Evolutionary conservation across 768 basidiomycete species (phyloP), one percentile per base, ranked within the genome.

Genomic region (Termitomyces heimii): DNA sequence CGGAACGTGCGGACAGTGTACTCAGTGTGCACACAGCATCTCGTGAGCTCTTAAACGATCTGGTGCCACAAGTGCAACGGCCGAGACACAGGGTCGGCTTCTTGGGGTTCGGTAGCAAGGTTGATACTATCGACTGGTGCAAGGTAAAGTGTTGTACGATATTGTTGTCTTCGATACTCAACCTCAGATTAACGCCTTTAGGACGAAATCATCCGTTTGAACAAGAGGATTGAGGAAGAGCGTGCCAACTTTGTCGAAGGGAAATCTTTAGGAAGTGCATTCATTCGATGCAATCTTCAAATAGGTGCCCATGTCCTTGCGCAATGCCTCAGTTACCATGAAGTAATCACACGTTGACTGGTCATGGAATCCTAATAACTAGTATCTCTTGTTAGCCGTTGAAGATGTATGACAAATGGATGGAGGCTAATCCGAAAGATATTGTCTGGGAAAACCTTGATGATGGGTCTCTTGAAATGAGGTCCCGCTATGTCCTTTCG

Each of bases 301-400:
- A 81, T 89, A 64, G 87, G 85, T 4, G 88, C 88, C 0, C 86
- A 88, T 67, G 81, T 89, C 57, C 78, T 87, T 13, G 77, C 79
- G 0, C 86, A 89, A 67, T 81, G 78, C 58, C 66, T 85, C 29
- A 77, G 77, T 56, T 77, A 82, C 62, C 80, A 84, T 51, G 70
- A 76, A 66, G 79, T 80, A 59, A 40, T 42, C 6, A 18, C 37
- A n/a, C 10, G 8, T 28, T 51, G 10, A n/a, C 26, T 28, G 20
- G 3, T 18, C 5, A 12, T n/a, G 26, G 10, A 16, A 37, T 6
- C 5, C n/a, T n/a, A 39, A 13, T n/a, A 10, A n/a, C 16, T 37
- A 12, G n/a, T 10, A 2, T n/a, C 18, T 51, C 40, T 28, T 13
- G 1, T 12, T 54, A 81, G 81, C 82, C 82, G 4, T 64, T 81